Evolutionary conservation across 345 rosid genomes (phyloP).

Genomic region (Eucalyptus leucophloia): DNA sequence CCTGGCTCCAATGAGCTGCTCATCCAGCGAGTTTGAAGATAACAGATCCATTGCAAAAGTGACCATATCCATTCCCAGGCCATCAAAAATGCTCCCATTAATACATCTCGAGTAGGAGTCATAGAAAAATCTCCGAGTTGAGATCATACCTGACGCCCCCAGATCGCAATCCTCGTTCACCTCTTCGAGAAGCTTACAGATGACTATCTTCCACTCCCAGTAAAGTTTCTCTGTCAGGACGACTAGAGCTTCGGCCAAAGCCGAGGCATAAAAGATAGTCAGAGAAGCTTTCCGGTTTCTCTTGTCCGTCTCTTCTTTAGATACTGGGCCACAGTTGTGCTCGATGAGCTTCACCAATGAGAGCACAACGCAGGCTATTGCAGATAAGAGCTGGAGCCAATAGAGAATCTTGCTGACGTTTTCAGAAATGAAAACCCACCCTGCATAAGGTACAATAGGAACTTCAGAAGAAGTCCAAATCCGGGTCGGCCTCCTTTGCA

Average conservation of each 20-base stretch:
- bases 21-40: slow-evolving; percentile 53
- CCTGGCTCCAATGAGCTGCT: slow-evolving; percentile 65
- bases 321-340: neutral
- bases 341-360: neutral
- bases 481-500: neutral
- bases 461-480: neutral
- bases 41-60: slow-evolving; percentile 61
- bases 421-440: neutral
- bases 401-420: neutral
- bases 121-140: slow-evolving; percentile 60
- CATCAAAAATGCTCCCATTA: slow-evolving; percentile 70
- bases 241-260: neutral
- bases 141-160: slow-evolving; percentile 27
- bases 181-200: neutral
- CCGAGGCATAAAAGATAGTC: neutral
- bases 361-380: neutral
- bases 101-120: slow-evolving; percentile 76
- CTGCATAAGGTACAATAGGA: neutral
- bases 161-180: neutral
- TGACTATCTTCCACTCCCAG: neutral
- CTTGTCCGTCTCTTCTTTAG: neutral
- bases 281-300: neutral
- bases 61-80: slow-evolving; percentile 74
- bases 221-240: neutral
- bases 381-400: neutral